phyloP scores from a whole-genome alignment of 2,329 filamentous ascomycete genomes.

The Magnaporthiopsis rhizophila region DNA sequence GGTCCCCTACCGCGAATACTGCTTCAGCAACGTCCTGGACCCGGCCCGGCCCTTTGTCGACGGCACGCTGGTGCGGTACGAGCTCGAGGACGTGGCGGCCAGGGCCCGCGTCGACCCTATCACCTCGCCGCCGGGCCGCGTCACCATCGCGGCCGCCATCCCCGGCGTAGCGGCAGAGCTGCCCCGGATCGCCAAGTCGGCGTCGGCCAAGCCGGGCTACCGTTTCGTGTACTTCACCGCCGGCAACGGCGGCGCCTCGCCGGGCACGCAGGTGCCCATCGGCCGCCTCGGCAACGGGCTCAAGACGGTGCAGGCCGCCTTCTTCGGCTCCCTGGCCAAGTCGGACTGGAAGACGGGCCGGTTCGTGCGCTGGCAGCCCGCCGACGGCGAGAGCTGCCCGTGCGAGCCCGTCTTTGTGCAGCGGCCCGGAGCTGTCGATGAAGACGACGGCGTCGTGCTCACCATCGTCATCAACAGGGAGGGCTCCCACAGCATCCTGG shows the following conservation, averaged over 20 bases:
- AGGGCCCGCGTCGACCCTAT: background rate
- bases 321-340: conserved; percentile 14
- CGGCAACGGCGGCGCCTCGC: conserved; percentile 11
- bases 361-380: conserved; percentile 12
- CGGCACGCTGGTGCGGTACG: conserved; percentile 12
- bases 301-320: conserved; percentile 2
- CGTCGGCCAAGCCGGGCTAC: conserved; percentile 11
- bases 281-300: conserved; percentile 1
- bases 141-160: no score
- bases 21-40: conserved; percentile 19
- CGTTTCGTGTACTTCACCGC: conserved; percentile 15
- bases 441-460: conserved; percentile 14
- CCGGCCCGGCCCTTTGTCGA: background rate
- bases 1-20: conserved; percentile 17
- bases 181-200: conserved; percentile 13
- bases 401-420: conserved; percentile 14
- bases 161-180: conserved; percentile 12
- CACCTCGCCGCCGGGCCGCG: no score
- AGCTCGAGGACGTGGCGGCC: conserved; percentile 9
- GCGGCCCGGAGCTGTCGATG: conserved; percentile 11
- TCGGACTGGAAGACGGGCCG: conserved; percentile 14
- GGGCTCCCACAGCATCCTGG: conserved; percentile 13
- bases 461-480: conserved; percentile 13
- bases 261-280: conserved; percentile 13
- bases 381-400: conserved; percentile 20